Base-by-base conservation (phyloP, 805 yeast species). In the Yarrowia keelungensis region DNA sequence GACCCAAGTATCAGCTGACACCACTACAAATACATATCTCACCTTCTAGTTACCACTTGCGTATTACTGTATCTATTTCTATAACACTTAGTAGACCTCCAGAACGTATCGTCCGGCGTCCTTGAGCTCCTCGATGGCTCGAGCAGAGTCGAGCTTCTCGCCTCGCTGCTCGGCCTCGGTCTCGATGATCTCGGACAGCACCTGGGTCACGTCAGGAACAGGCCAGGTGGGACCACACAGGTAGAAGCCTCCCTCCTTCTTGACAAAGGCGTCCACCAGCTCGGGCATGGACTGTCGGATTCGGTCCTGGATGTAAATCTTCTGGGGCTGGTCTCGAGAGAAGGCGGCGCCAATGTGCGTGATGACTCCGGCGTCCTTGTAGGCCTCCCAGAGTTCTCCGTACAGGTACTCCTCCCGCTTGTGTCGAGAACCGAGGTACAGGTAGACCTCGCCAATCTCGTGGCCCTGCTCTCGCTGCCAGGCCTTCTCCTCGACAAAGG, bases 161-260 rank as follows among this genome's bases (percentile, higher is more conserved):
- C 95, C 96, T 68, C 82, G 84, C 72, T 81, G 82, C 66, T 81
- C 82, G 35, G 97, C 97, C 72, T 91, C 97, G 56, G 85, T 84
- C 32, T 79, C 79, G 65, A 92, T 84, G 73, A 94, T 89, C 72
- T 91, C 97, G 75, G 89, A 89, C 73, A 94, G 82, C 74, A 97
- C 97, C 53, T 89, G 89, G 67, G 97, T 90, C 74, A 94, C 90
- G 78, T 93, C 97, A 11, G 98, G 97, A 76, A 94, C 98, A 42
- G 98, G 98, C 98, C 98, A 94, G 1, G 98, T 94, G 51, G 98
- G 98, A 71, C 98, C 98, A 87, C 98, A 94, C 77, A 94, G 84
- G 81, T 94, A 94, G 86, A 94, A 94, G 35, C 92, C 88, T 69
- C 98, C 98, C 69, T 88, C 81, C 80, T 92, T 84, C 71, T 82